These are phyloP conservation scores for Achaetomiella virescens DNA, from an alignment of 495 filamentous ascomycete genomes.

Conservation along the genomic window DNA sequence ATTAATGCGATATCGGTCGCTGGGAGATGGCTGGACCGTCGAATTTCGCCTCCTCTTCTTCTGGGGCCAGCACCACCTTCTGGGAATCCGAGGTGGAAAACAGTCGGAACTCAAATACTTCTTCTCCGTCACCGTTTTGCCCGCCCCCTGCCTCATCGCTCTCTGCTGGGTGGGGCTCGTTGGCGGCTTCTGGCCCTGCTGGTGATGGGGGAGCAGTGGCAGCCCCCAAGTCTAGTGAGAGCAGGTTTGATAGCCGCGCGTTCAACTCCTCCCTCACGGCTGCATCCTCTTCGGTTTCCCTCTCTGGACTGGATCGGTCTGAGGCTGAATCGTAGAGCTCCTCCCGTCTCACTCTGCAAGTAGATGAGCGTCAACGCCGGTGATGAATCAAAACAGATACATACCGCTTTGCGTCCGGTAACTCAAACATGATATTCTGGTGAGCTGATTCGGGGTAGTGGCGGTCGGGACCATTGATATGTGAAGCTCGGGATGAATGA, in stretches of 20 bases:
- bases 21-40: conserved; percentile 35
- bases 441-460: background rate
- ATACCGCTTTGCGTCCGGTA: conserved; percentile 50
- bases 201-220: background rate
- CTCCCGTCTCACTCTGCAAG: conserved; percentile 44
- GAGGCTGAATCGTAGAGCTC: conserved; percentile 41
- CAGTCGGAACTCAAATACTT: conserved; percentile 47
- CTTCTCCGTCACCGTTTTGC: conserved; percentile 28
- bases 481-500: background rate
- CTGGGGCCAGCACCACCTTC: conserved; percentile 30
- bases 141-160: background rate
- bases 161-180: background rate
- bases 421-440: conserved; percentile 41
- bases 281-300: conserved; percentile 19
- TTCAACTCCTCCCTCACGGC: conserved; percentile 35
- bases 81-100: conserved; percentile 38
- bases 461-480: background rate
- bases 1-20: conserved; percentile 44
- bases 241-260: conserved; percentile 35
- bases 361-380: conserved; percentile 11
- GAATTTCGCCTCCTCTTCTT: conserved; percentile 22
- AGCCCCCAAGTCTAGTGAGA: conserved; percentile 30
- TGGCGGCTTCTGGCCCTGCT: background rate
- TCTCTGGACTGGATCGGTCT: conserved; percentile 20
- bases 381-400: conserved; percentile 6